Base-by-base conservation (phyloP, 2,329 filamentous ascomycete species). In the Mycosphaerella sp. region DNA sequence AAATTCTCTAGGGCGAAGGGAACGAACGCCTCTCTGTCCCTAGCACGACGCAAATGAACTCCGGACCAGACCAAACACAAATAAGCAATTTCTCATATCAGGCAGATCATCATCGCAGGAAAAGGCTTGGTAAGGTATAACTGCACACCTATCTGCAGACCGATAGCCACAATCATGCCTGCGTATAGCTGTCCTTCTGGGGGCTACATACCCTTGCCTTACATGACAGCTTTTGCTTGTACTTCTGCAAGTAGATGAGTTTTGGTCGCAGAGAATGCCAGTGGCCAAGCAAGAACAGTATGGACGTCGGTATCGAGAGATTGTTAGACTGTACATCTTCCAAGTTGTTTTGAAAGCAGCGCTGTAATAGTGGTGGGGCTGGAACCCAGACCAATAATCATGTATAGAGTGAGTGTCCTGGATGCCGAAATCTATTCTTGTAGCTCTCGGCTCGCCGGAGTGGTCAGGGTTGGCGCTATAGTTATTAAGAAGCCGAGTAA, bases 311-410 rank as follows among this genome's bases (percentile, higher is more conserved):
- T 6, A 62, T 59, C 2, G 67, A 66, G 12, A 62, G 53, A 32
- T 71, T 60, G 55, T 69, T 69, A 68, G 4, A 72, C 63, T 14
- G 61, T 56, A 27, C 65, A 66, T 18, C 70, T 58, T 6, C 70
- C 70, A 41, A 59, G 62, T 1, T 71, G 45, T 64, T 68, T 28
- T 25, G 50, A 53, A 13, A 71, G 41, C 2, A 69, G 70, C 12
- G 67, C 62, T 7, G 63, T 64, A 10, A 70, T 73, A n/a, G n/a
- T n/a, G 0, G 80, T 79, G 1, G 86, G 86, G 0, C 85, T 86
- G 49, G 85, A 80, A 1, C 83, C 86, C 41, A 88, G 84, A 1
- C 69, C 70, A 6, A 85, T 66, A 6, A 85, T 66, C 5, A 81
- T 75, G 63, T 82, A 86, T 5, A 82, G 0, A 34, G 59, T 52